Evolutionary conservation across 495 filamentous ascomycete genomes (phyloP).

Genomic region (Penicillium canariense): DNA sequence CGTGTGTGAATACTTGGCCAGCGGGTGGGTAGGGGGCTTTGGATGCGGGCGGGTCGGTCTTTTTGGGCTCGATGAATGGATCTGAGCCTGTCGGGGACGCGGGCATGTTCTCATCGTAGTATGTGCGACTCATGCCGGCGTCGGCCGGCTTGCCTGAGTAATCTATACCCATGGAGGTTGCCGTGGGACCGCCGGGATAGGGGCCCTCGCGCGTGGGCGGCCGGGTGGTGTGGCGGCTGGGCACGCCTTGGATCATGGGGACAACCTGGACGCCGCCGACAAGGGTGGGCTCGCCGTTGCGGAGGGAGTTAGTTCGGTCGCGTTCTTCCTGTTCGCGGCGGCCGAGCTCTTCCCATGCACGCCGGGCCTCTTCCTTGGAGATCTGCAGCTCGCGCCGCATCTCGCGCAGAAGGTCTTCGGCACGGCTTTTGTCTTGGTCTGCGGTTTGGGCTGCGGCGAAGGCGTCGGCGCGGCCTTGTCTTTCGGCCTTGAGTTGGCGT

Average conservation of each 20-base stretch:
- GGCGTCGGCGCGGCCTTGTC: conserved; percentile 63
- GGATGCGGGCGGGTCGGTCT: conserved; percentile 20
- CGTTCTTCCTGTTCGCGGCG: conserved; percentile 92
- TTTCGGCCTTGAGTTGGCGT: conserved; percentile 67
- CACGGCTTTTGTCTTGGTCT: conserved; percentile 63
- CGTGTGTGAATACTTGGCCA: conserved; percentile 47
- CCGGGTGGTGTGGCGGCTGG: conserved; percentile 61
- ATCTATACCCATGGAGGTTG: conserved; percentile 25
- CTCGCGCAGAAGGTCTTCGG: conserved; percentile 74
- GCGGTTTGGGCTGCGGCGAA: conserved; percentile 60
- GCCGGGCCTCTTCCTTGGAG: conserved; percentile 90
- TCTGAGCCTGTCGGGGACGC: conserved; percentile 57
- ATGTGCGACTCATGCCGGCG: conserved; percentile 32
- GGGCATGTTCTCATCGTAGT: conserved; percentile 43
- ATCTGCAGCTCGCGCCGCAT: conserved; percentile 90
- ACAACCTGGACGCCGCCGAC: conserved; percentile 97
- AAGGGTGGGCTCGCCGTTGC: conserved; percentile 82
- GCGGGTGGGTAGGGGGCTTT: conserved; percentile 28
- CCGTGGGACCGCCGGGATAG: conserved; percentile 31
- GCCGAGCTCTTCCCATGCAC: conserved; percentile 96
- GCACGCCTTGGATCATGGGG: conserved; percentile 79
- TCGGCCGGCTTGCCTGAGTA: conserved; percentile 23
- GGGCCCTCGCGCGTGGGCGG: conserved; percentile 49
- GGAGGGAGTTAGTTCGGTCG: conserved; percentile 80
- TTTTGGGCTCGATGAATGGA: conserved; percentile 50